Conservation (phyloP, 2,329 filamentous ascomycete species). For the Lachnellula subtilissima region DNA sequence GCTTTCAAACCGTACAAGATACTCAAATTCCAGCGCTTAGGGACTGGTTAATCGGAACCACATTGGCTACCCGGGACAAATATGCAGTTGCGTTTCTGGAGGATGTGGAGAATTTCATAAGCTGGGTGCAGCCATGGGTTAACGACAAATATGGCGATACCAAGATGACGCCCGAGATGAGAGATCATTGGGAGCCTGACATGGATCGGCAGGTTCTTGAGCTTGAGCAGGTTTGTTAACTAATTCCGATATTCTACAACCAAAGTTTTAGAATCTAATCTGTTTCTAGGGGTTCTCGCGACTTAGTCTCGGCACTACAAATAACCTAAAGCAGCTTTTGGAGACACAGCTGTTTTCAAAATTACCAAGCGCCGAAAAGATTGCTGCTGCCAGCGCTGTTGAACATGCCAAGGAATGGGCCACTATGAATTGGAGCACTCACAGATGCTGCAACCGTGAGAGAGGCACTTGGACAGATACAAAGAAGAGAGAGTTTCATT, state of each 20-base stretch:
- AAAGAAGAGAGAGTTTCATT: background rate
- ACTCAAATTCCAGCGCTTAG: background rate
- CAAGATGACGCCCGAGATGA: background rate
- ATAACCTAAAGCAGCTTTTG: background rate
- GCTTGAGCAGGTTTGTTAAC: background rate
- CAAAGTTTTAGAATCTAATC: background rate
- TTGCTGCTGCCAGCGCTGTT: background rate
- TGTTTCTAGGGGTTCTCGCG: background rate
- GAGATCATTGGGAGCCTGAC: background rate
- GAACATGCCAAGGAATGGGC: background rate
- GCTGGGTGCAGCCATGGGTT: constrained; percentile 1
- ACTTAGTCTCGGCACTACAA: background rate
- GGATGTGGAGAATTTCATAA: background rate
- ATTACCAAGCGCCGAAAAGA: background rate
- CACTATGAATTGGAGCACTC: background rate
- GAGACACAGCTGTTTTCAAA: background rate
- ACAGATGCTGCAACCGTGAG: background rate
- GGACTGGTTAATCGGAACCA: constrained; percentile 3
- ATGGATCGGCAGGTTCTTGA: background rate
- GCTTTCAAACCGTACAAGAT: background rate
- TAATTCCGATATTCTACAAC: background rate
- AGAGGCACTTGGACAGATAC: background rate
- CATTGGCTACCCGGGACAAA: background rate
- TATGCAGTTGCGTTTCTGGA: constrained; percentile 1
- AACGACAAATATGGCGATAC: background rate